phyloP scores from a whole-genome alignment of 148 eudicot genomes.

The Chenopodium berlandieri region DNA sequence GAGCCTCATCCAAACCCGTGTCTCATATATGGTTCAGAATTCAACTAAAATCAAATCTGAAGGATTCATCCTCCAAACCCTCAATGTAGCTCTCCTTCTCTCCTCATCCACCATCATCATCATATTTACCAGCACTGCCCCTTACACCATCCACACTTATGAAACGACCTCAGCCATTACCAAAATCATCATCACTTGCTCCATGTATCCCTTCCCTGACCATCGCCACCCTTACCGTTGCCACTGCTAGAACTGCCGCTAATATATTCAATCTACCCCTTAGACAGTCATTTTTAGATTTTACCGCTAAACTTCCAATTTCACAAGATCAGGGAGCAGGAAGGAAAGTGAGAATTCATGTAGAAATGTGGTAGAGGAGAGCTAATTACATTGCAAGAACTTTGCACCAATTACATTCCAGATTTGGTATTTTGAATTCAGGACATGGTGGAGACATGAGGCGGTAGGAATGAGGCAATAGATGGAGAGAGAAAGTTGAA shows the following conservation, averaged over 20 bases:
- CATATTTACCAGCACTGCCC: neutral
- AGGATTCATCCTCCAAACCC: neutral
- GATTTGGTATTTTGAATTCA: neutral
- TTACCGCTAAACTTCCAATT: neutral
- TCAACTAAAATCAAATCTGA: neutral
- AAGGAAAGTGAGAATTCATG: neutral
- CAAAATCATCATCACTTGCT: neutral
- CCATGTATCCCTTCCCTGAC: neutral
- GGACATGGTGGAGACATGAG: too few species aligned
- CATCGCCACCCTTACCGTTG: neutral
- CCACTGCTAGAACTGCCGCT: neutral
- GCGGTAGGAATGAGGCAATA: neutral
- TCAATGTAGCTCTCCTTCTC: neutral
- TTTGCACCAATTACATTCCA: neutral
- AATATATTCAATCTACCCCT: neutral
- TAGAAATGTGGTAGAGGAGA: neutral
- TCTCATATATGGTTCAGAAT: neutral
- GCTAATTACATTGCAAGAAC: neutral
- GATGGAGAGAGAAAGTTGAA: neutral
- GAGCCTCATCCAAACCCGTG: neutral
- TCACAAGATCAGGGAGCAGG: neutral
- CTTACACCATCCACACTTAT: neutral
- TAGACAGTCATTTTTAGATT: neutral
- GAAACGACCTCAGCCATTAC: neutral
- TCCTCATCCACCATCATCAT: neutral